Conservation (phyloP, 306 rosid species). For the Bauhinia variegata region DNA sequence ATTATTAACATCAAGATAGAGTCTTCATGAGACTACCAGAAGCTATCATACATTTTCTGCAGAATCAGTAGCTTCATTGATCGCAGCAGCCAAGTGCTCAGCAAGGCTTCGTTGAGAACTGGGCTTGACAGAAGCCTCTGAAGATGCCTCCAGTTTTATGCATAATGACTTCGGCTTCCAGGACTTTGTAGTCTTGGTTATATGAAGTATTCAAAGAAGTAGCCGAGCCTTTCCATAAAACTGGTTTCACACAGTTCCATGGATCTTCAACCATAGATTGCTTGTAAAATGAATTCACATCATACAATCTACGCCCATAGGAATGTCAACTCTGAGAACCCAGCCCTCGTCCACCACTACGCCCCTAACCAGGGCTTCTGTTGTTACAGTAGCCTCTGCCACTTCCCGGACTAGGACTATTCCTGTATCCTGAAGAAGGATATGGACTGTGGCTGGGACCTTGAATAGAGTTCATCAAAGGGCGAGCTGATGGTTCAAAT, state of each 20-base stretch:
- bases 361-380: slow-evolving; percentile 50
- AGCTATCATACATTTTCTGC: slow-evolving; percentile 47
- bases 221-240: slow-evolving; percentile 44
- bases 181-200: slow-evolving; percentile 41
- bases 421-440: slow-evolving; percentile 49
- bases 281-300: slow-evolving; percentile 50
- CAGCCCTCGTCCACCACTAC: slow-evolving; percentile 53
- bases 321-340: slow-evolving; percentile 48
- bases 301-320: slow-evolving; percentile 27
- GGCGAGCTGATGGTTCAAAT: slow-evolving; percentile 46
- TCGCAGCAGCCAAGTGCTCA: slow-evolving; percentile 77
- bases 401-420: slow-evolving; percentile 53
- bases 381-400: slow-evolving; percentile 51
- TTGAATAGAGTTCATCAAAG: slow-evolving; percentile 40
- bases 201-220: slow-evolving; percentile 5
- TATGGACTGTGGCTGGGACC: slow-evolving; percentile 52
- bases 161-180: slow-evolving; percentile 40
- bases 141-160: slow-evolving; percentile 41
- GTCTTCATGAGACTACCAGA: slow-evolving; percentile 20
- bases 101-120: slow-evolving; percentile 82
- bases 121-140: slow-evolving; percentile 46
- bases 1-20: neutral
- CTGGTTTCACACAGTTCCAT: slow-evolving; percentile 69
- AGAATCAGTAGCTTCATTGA: slow-evolving; percentile 55
- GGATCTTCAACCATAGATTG: slow-evolving; percentile 92